Percentiles rank a stretch among this genome's conserved stretches.
These are phyloP conservation scores for Coccomyxa subellipsoidea DNA, from an alignment of 163 green algal species.

Conservation along the genomic window DNA sequence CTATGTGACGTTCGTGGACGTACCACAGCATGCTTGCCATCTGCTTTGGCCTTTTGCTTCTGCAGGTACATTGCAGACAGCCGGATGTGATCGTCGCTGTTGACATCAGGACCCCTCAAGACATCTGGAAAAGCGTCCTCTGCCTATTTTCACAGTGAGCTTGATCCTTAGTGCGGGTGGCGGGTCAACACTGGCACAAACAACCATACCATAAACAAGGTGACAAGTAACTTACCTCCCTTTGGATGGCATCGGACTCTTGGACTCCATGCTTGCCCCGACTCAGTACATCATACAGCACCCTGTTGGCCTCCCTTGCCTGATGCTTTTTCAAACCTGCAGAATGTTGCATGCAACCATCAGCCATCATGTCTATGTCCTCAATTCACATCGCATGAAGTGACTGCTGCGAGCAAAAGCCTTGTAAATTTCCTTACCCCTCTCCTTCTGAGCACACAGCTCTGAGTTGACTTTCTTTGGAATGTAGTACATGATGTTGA, in stretches of 20 bases:
- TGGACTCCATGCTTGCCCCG: background rate
- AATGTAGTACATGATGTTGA: background rate
- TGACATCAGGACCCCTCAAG: background rate
- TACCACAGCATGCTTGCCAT: background rate
- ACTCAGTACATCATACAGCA: background rate
- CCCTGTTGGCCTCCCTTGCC: background rate
- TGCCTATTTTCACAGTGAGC: background rate
- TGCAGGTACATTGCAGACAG: background rate
- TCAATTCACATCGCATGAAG: background rate
- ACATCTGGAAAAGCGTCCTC: background rate
- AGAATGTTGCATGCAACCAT: too few species aligned
- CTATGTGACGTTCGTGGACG: background rate
- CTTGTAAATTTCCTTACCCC: background rate
- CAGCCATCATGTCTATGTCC: background rate
- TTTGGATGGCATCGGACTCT: background rate
- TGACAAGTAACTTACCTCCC: background rate
- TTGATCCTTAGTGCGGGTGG: too few species aligned
- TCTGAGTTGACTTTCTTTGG: background rate
- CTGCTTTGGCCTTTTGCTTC: background rate
- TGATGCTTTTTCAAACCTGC: background rate
- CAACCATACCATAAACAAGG: too few species aligned
- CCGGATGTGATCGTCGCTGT: background rate
- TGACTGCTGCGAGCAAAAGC: background rate
- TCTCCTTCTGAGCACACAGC: background rate
- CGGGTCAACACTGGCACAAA: too few species aligned